Conservation (phyloP, 495 filamentous ascomycete genomes). For the Cryomyces antarcticus region DNA sequence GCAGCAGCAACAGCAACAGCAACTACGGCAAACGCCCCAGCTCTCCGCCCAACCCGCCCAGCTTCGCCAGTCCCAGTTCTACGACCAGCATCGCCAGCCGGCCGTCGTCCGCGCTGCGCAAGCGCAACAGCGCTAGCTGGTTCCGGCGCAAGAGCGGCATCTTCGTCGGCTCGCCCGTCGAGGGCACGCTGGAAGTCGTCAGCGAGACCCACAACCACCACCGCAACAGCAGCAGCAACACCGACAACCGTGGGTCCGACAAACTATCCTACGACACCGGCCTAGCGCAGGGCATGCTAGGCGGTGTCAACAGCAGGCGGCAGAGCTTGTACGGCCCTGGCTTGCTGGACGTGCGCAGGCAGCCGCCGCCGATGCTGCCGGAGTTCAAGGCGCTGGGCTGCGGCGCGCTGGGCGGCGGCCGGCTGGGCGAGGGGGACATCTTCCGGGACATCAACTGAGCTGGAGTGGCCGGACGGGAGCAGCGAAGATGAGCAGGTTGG, state of each 20-base stretch:
- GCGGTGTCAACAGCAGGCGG: constrained; percentile 6
- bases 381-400: constrained; percentile 10
- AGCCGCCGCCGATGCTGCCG: constrained; percentile 13
- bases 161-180: constrained; percentile 3
- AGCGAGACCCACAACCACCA: neutral
- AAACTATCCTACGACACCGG: constrained; percentile 1
- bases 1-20: constrained; percentile 4
- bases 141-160: constrained; percentile 17
- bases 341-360: no score
- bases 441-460: neutral
- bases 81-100: neutral
- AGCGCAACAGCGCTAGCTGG: constrained; percentile 8
- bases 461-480: neutral
- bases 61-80: neutral
- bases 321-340: neutral
- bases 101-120: neutral
- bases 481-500: no score
- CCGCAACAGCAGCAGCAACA: neutral
- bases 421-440: constrained; percentile 14
- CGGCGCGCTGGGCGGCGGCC: constrained; percentile 2
- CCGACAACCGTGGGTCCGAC: neutral
- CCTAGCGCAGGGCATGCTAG: constrained; percentile 4
- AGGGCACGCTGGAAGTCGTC: constrained; percentile 7
- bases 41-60: neutral
- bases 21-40: no score